These are phyloP conservation scores for Erigeron canadensis DNA, from an alignment of 129 eudicot genomes.

Conservation along the genomic window DNA sequence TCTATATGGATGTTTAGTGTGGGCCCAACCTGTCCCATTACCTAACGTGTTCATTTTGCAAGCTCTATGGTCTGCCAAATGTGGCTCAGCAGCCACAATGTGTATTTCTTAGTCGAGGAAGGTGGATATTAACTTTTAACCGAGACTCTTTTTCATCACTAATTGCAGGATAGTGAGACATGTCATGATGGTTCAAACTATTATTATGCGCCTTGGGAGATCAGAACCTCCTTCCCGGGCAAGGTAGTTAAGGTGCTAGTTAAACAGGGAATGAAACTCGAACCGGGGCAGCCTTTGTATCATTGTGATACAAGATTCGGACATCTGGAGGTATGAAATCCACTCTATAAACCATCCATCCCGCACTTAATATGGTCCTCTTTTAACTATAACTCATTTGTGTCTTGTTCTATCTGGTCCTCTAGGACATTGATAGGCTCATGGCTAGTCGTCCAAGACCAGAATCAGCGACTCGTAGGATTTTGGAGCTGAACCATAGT, in stretches of 20 bases:
- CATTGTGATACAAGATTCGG: too few relatives aligned
- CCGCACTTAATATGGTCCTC: not conserved
- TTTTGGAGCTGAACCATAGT: not conserved
- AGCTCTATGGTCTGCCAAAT: too few relatives aligned
- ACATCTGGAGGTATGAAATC: not conserved
- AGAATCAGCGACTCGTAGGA: not conserved
- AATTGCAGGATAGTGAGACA: not conserved
- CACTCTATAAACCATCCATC: not conserved
- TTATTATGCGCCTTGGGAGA: not conserved
- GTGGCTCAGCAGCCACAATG: too few relatives aligned
- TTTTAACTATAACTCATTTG: not conserved
- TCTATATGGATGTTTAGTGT: too few relatives aligned
- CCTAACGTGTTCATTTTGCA: too few relatives aligned
- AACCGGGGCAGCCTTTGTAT: not conserved
- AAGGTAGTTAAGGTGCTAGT: not conserved
- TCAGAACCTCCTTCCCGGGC: not conserved
- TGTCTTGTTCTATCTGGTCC: not conserved
- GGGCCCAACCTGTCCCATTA: too few relatives aligned
- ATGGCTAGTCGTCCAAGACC: not conserved
- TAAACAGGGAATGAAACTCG: not conserved
- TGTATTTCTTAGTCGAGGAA: too few relatives aligned
- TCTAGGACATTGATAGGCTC: not conserved
- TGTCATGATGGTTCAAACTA: not conserved
- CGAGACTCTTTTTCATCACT: too few relatives aligned
- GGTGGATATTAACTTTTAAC: too few relatives aligned